These are phyloP conservation scores for Pseudogymnoascus sp. DNA, from an alignment of 2,329 filamentous ascomycete species.

Conservation along the genomic window DNA sequence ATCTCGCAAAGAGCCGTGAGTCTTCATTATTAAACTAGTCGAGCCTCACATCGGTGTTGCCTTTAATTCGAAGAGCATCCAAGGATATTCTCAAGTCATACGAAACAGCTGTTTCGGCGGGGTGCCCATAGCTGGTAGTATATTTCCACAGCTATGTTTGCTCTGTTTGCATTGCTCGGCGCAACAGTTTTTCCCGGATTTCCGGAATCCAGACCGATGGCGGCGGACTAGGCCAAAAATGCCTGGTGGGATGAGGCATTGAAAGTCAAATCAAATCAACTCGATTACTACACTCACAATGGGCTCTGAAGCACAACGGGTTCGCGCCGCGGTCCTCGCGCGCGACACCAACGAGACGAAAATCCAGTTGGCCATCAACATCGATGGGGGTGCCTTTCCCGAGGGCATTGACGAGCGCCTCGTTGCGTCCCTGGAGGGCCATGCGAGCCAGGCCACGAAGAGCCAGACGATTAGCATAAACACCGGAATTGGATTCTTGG, in stretches of 20 bases:
- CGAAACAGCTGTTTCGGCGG: constrained; percentile 1
- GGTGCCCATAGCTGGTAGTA: not conserved
- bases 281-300: constrained; percentile 1
- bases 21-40: constrained; percentile 32
- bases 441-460: constrained; percentile 76
- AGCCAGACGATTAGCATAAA: constrained; percentile 80
- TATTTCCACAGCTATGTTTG: constrained; percentile 1
- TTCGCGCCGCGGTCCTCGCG: constrained; percentile 51
- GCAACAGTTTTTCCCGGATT: not conserved
- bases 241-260: constrained; percentile 3
- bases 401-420: constrained; percentile 51
- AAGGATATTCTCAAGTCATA: not conserved
- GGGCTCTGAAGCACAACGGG: constrained; percentile 3
- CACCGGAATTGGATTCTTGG: constrained; percentile 94
- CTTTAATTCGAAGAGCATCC: not conserved
- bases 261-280: constrained; percentile 2
- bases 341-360: constrained; percentile 98
- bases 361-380: constrained; percentile 83
- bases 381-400: constrained; percentile 79
- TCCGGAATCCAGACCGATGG: not conserved
- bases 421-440: constrained; percentile 45
- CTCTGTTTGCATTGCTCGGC: constrained; percentile 6
- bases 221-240: constrained; percentile 5
- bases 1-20: constrained; percentile 50
- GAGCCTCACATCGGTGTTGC: not conserved